Evolutionary conservation across 2,329 filamentous ascomycete species (phyloP), one percentile per base, ranked within the genome.

Genomic region (Ophiostoma sp.): DNA sequence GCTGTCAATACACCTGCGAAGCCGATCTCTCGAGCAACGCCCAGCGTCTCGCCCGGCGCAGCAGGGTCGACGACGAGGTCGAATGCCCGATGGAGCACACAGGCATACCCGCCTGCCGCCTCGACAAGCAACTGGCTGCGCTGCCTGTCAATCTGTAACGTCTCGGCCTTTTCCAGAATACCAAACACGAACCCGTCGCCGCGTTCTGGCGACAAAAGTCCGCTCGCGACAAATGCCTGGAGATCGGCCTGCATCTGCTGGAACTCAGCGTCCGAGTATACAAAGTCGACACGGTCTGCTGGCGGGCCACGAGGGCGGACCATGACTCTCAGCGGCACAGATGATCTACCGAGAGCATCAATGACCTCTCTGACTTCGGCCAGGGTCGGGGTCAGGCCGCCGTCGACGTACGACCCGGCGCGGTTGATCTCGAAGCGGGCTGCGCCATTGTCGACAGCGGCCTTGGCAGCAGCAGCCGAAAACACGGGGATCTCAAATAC

Each of bases 171-270:
- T 45, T 67, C 69, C 12, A 86, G 70, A 2, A 83, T 75, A 4
- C 84, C 84, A 71, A 87, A 85, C 7, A 87, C 84, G 71, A 87
- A 87, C 1, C 83, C 83, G 70, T 87, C 85, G 4, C 83, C 83
- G 14, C 77, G 76, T 1, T 72, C 71, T 0, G 75, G 71, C 40
- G 77, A 72, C 66, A 86, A 73, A 3, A 79, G 69, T 0, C 78
- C 77, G 0, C 77, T 73, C 0, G 72, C 72, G 64, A 77, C 78
- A 73, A 85, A 80, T 0, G 63, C 70, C 0, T 16, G 64, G 9
- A 86, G 80, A 7, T 76, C 72, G 1, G 71, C 67, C 55, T 72
- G 72, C 84, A 87, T 87, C 5, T 69, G 42, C 5, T 69, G 45
- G 5, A 83, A 72, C 73, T 87, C 83, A 2, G 70, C 72, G 9